Evolutionary conservation across 768 basidiomycete genomes (phyloP), one percentile per base, ranked within the genome.

Genomic region (Leccinum truebloodii): DNA sequence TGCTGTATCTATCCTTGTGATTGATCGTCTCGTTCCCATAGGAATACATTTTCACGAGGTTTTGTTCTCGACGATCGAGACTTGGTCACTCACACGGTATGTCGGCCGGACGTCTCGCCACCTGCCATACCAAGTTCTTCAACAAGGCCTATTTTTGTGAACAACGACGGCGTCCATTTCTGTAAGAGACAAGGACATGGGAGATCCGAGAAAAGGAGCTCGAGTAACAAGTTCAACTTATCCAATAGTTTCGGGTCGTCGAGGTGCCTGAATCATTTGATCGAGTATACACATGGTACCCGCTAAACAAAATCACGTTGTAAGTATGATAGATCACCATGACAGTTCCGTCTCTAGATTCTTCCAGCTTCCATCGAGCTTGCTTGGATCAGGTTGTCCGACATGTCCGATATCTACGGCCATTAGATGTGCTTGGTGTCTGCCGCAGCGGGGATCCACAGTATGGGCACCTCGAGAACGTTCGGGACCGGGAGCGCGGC

Each of bases 391-490:
- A 30, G 8, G 28, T 28, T 1, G 28, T 28, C 28, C 3, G 41
- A 41, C 18, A 56, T 34, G 30, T 30, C 28, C 1, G 41, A 41
- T 14, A 56, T 34, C 32, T 34, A 0, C 32, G 32, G 32, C 32
- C 32, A 32, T 32, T 0, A 32, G 54, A 9, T 59, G 24, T 1
- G n/a, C n/a, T 54, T 22, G 2, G 22, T 34, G 9, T 63, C 49
- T 37, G 7, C 44, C 7, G 58, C 52, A 1, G 63, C 55, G 26
- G 52, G n/a, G 34, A 69, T 50, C 63, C 63, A 66, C 22, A 63
- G 18, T 3, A 65, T 1, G 3, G 62, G 20, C 26, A 26, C 48
- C 35, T 64, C 55, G 12, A 67, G 13, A 49, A 66, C 54, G 57
- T 61, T 67, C 1, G 64, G 60, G 6, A 14, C 46, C 7, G 49